Evolutionary conservation across 2,329 filamentous ascomycete species (phyloP), one percentile per base, ranked within the genome.

Genomic region (Exophiala sideris): DNA sequence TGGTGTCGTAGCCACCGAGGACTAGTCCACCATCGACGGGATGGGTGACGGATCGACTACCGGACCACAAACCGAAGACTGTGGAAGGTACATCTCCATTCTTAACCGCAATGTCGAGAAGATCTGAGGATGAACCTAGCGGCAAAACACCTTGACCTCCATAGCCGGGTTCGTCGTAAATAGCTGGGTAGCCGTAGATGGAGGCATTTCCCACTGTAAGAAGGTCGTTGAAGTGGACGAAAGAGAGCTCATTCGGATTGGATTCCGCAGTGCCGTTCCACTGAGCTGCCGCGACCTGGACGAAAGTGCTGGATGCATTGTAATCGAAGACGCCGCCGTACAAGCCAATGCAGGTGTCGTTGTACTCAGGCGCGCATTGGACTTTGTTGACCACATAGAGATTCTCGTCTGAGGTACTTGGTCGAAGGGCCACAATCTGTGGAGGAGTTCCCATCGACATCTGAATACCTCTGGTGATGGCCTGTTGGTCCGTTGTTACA

Each of bases 281-380:
- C 29, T 60, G 56, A 38, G 48, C 52, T 40, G 52, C 40, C 9
- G 61, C 47, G 7, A 58, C 51, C 36, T 57, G 50, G 10, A 20
- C 35, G 45, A 60, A 63, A 3, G 56, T 60, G 8, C 40, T 49
- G 12, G 57, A 60, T 2, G 39, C 21, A 16, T 20, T 16, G 29
- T 55, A 57, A 39, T 63, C 52, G 51, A 59, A 63, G 38, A 61
- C 58, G 39, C 61, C 61, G 14, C 61, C 61, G 33, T 51, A 56
- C 10, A 14, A 16, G 11, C 52, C 59, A 21, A 57, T 48, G 34
- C 61, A 63, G 1, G 61, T 47, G 9, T 53, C 39, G 33, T 61
- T 62, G 44, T 57, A 60, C n/a, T 60, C 46, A 16, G 54, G 52
- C 10, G 51, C 52, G 47, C 61, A 63, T 10, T 58, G 51, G 12